phyloP scores from a whole-genome alignment of 2,329 filamentous ascomycete genomes.

The Arthrobotrys megalospora region DNA sequence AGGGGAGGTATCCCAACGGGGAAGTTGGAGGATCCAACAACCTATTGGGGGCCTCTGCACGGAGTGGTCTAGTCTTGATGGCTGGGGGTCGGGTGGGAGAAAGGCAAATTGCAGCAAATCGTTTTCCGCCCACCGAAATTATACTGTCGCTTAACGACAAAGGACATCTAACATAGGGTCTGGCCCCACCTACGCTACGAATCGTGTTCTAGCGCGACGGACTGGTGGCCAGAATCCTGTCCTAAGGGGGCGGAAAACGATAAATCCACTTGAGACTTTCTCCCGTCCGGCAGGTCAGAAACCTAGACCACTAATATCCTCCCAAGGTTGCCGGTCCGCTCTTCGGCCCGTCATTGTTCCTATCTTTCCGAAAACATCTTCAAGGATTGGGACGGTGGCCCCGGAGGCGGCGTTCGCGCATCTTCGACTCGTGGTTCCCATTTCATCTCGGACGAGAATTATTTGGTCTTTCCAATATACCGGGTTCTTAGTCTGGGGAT shows the following conservation, averaged over 20 bases:
- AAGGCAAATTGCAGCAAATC: not conserved
- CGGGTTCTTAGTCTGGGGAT: slow-evolving; percentile 8
- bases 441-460: slow-evolving; percentile 16
- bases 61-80: not conserved
- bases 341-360: slow-evolving; percentile 35
- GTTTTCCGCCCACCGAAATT: not conserved
- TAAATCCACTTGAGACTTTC: not conserved
- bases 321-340: slow-evolving; percentile 45
- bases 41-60: slow-evolving; percentile 24
- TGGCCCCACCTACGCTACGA: slow-evolving; percentile 38
- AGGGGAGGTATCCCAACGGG: slow-evolving; percentile 12
- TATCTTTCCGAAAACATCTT: slow-evolving; percentile 7
- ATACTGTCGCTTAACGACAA: not conserved
- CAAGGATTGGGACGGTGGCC: slow-evolving; percentile 20
- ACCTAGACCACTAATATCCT: slow-evolving; percentile 25
- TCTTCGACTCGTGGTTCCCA: slow-evolving; percentile 43
- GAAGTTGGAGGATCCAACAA: not conserved
- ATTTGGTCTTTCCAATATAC: slow-evolving; percentile 11
- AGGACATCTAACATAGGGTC: slow-evolving; percentile 6
- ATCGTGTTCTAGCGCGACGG: slow-evolving; percentile 37
- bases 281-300: not conserved
- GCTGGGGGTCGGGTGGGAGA: not conserved
- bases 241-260: not conserved
- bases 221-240: slow-evolving; percentile 35
- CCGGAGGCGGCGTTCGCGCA: slow-evolving; percentile 50